Evolutionary conservation across 441 rosid genomes (phyloP).

Genomic region (Euphorbia schlechtendalii): DNA sequence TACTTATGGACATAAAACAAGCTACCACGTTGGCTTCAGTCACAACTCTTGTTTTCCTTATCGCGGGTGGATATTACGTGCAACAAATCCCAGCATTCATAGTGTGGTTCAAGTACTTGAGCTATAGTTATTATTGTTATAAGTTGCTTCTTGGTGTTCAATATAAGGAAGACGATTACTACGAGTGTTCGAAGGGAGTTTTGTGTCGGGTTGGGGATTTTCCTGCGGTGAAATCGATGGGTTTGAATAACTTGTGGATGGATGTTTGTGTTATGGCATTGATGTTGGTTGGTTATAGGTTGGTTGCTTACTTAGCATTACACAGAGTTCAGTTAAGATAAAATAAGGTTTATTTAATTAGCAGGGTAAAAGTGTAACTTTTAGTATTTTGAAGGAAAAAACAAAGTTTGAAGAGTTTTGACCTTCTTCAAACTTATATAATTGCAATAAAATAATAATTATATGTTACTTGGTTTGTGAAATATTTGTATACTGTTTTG

Average conservation of each 20-base stretch:
- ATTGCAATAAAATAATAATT: no score
- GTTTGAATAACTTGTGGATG: constrained; percentile 61
- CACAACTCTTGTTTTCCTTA: constrained; percentile 81
- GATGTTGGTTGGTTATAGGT: constrained; percentile 79
- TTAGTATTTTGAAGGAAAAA: constrained; percentile 4
- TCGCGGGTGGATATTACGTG: constrained; percentile 88
- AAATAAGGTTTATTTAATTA: background rate
- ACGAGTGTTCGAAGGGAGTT: constrained; percentile 70
- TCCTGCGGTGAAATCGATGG: constrained; percentile 78
- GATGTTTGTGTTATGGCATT: constrained; percentile 77
- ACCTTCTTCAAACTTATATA: constrained; percentile 29
- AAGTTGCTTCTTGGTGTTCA: constrained; percentile 90
- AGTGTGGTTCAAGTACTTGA: constrained; percentile 86
- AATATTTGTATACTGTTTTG: no score
- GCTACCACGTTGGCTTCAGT: constrained; percentile 95
- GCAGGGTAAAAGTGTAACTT: constrained; percentile 4
- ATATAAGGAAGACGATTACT: constrained; percentile 55
- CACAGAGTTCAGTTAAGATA: constrained; percentile 58
- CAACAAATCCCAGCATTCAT: constrained; percentile 92
- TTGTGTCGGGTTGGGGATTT: constrained; percentile 78
- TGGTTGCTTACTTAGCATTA: constrained; percentile 73
- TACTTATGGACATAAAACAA: constrained; percentile 90
- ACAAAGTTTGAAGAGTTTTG: constrained; percentile 32
- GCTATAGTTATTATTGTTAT: constrained; percentile 93
- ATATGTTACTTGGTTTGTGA: no score